These are phyloP conservation scores for Rutstroemia sp. DNA, from an alignment of 2,329 filamentous ascomycete species.

Conservation along the genomic window DNA sequence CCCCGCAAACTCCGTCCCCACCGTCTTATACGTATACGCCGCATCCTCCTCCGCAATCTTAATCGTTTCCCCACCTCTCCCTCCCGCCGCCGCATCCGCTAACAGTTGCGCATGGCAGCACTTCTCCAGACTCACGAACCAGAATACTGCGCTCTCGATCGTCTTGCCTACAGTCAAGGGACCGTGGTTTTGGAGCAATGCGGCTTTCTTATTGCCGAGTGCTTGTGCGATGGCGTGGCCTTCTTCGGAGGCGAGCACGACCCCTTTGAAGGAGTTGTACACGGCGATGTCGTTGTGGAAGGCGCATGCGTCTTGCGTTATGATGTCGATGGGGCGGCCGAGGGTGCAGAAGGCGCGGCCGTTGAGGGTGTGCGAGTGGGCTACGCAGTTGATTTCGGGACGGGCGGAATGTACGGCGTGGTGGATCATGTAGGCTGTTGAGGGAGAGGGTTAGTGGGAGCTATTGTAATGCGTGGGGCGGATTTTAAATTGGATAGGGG, in stretches of 20 bases:
- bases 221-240: conserved; percentile 40
- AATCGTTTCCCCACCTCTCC: conserved; percentile 55
- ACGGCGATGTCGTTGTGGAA: conserved; percentile 39
- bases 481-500: no score
- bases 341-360: conserved; percentile 55
- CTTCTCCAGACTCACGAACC: conserved; percentile 45
- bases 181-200: conserved; percentile 48
- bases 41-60: conserved; percentile 65
- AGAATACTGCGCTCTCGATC: conserved; percentile 45
- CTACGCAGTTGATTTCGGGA: conserved; percentile 50
- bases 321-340: conserved; percentile 36
- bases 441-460: background rate
- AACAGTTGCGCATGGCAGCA: conserved; percentile 43
- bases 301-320: conserved; percentile 47
- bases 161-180: conserved; percentile 42
- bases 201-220: conserved; percentile 43
- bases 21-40: conserved; percentile 55
- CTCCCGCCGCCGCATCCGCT: conserved; percentile 52
- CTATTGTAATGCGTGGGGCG: no score
- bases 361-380: conserved; percentile 51
- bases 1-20: conserved; percentile 54
- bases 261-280: conserved; percentile 40
- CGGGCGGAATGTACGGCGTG: conserved; percentile 50
- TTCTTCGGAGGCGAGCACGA: conserved; percentile 46
- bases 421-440: conserved; percentile 51